These are phyloP conservation scores for Tetrapyrgos nigripes DNA, from an alignment of 1,284 basidiomycete genomes.

Conservation along the genomic window DNA sequence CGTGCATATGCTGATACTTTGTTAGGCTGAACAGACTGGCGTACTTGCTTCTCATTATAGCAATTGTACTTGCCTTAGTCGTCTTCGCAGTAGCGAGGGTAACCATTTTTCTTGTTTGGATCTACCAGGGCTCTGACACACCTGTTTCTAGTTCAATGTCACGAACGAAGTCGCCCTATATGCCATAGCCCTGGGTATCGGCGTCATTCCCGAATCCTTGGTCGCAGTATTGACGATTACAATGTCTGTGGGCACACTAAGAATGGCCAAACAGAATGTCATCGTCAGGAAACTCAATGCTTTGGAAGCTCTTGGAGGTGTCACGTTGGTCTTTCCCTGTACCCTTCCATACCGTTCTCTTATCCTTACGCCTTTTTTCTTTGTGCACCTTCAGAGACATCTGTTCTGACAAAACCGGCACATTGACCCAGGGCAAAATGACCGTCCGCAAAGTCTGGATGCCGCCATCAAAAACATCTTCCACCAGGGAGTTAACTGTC, in stretches of 20 bases:
- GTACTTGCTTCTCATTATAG: background rate
- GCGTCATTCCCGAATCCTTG: slow-evolving; percentile 50
- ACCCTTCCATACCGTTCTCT: background rate
- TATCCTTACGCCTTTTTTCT: background rate
- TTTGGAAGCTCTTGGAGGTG: slow-evolving; percentile 65
- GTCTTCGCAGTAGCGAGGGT: slow-evolving; percentile 57
- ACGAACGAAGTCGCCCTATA: slow-evolving; percentile 53
- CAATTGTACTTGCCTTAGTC: slow-evolving; percentile 48
- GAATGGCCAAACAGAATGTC: slow-evolving; percentile 56
- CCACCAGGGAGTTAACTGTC: slow-evolving; percentile 16
- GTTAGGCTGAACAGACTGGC: slow-evolving; percentile 47
- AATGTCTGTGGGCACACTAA: slow-evolving; percentile 56
- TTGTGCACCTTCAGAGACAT: slow-evolving; percentile 42
- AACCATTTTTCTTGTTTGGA: background rate
- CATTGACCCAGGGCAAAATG: slow-evolving; percentile 60
- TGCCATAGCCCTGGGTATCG: slow-evolving; percentile 48
- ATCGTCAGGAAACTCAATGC: slow-evolving; percentile 61
- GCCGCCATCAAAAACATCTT: slow-evolving; percentile 36
- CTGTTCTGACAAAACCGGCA: slow-evolving; percentile 72
- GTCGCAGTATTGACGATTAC: slow-evolving; percentile 50
- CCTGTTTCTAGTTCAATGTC: slow-evolving; percentile 41
- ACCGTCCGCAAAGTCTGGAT: slow-evolving; percentile 65
- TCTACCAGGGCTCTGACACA: background rate
- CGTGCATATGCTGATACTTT: background rate
- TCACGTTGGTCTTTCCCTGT: slow-evolving; percentile 45